Percentiles rank a stretch among this genome's conserved stretches.
Evolutionary conservation across 495 filamentous ascomycete species (phyloP).

Genomic region (Aspergillus bertholletiae): DNA sequence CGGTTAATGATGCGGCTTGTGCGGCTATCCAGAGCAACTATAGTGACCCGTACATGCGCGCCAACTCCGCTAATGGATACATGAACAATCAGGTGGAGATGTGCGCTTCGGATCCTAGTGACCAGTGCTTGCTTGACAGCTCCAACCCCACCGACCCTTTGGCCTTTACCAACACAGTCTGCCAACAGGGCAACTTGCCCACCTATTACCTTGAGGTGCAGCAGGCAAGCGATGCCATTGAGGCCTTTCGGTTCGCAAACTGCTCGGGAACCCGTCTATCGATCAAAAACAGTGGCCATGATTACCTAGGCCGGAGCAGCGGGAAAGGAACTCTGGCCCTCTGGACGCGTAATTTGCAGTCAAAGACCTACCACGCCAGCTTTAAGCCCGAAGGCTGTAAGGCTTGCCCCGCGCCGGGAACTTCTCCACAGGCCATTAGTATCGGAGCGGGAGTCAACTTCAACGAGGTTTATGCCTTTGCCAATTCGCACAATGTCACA

Average conservation of each 20-base stretch:
- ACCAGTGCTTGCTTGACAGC: slow-evolving; percentile 35
- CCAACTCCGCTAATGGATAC: slow-evolving; percentile 25
- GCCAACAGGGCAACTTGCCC: slow-evolving; percentile 9
- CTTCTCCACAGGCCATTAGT: slow-evolving; percentile 41
- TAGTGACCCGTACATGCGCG: slow-evolving; percentile 20
- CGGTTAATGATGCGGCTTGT: slow-evolving; percentile 20
- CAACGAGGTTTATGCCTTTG: slow-evolving; percentile 39
- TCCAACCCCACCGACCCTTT: slow-evolving; percentile 15
- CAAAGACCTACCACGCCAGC: slow-evolving; percentile 18
- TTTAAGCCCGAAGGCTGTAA: slow-evolving; percentile 22
- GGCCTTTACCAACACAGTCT: slow-evolving; percentile 4
- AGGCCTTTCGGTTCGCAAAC: slow-evolving; percentile 8
- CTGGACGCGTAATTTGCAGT: slow-evolving; percentile 51
- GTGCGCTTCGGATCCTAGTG: slow-evolving; percentile 28
- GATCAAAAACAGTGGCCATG: slow-evolving; percentile 56
- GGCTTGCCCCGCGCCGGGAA: slow-evolving; percentile 17
- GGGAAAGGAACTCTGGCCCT: slow-evolving; percentile 46
- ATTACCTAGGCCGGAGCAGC: slow-evolving; percentile 49
- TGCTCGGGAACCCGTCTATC: slow-evolving; percentile 15
- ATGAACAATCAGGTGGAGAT: slow-evolving; percentile 37
- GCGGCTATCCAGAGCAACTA: slow-evolving; percentile 26
- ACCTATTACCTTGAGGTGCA: slow-evolving; percentile 5
- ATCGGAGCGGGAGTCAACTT: slow-evolving; percentile 50
- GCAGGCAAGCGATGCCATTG: slow-evolving; percentile 1
- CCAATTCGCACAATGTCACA: slow-evolving; percentile 22